Evolutionary conservation across 1,139 yeast species (phyloP).

Genomic region (Geotrichum aggregatum): DNA sequence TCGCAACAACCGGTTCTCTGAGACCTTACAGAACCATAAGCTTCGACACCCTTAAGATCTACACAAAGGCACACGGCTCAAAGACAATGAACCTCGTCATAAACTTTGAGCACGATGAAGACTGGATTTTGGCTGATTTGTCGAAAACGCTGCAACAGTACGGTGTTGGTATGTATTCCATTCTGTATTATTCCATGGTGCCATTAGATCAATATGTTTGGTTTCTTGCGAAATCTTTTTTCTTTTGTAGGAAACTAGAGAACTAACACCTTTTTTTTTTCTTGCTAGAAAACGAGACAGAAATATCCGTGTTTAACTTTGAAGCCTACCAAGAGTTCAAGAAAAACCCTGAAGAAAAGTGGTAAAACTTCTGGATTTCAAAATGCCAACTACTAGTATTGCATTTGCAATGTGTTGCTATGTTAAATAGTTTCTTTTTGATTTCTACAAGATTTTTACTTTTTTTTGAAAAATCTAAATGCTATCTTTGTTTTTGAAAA

Average conservation of each 20-base stretch:
- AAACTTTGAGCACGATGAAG: conserved; percentile 76
- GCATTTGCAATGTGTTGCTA: neutral
- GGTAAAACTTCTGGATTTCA: conserved; percentile 51
- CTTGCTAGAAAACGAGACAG: conserved; percentile 72
- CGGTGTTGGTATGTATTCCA: conserved; percentile 47
- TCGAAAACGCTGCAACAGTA: conserved; percentile 53
- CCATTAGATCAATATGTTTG: neutral
- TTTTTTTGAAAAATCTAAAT: neutral
- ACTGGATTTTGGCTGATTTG: conserved; percentile 54
- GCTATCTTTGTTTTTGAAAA: neutral
- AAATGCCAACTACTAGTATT: too few species aligned
- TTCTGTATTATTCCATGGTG: neutral
- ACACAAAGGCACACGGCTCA: conserved; percentile 92
- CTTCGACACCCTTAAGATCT: conserved; percentile 75
- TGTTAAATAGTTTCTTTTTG: too few species aligned
- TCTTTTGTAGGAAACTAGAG: too few species aligned
- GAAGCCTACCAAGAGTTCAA: conserved; percentile 64
- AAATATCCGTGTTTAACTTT: conserved; percentile 69
- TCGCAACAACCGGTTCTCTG: conserved; percentile 62
- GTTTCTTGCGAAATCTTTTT: neutral
- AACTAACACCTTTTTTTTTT: neutral
- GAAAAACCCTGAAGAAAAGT: conserved; percentile 82
- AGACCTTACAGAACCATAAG: conserved; percentile 80
- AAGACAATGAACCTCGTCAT: conserved; percentile 90
- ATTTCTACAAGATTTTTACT: too few species aligned